Evolutionary conservation across 2,329 filamentous ascomycete genomes (phyloP), one percentile per base, ranked within the genome.

Genomic region (Alternaria sp.): DNA sequence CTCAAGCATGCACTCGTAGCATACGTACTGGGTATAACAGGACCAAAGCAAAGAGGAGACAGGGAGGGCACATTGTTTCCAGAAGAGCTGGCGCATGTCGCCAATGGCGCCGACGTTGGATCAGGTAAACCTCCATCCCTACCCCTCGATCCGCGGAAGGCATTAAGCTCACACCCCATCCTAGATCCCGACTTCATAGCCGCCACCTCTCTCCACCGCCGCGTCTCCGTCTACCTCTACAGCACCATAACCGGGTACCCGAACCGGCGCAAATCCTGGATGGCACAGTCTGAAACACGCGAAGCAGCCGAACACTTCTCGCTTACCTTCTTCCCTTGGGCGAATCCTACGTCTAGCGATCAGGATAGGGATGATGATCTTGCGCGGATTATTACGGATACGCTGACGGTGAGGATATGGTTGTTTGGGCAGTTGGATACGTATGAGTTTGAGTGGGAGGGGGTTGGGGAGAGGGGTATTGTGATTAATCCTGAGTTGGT

Each of bases 251-350:
- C 60, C 12, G 30, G 58, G 43, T 28, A 18, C 41, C 55, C 33
- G 30, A 51, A 37, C 47, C 60, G 30, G 6, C 64, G 33, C 26
- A 55, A 25, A 54, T 63, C 49, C 10, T 64, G 51, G 43, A 30
- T 45, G 55, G 20, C 62, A 30, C 58, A 68, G 26, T 71, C 73
- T 11, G 64, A 69, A n/a, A 71, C 74, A 10, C 72, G 71, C 37
- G 75, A 78, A 70, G 74, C 75, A n/a, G 76, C 77, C 2, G 74
- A 77, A 54, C 73, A 76, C 60, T 79, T 79, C 63, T 67, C 71
- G 5, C 67, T 79, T 6, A 73, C 74, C 0, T 79, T 79, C 65
- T 79, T 79, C 51, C 75, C 76, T 2, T 79, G 77, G 77, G 74
- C 75, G 6, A 74, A 77, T 54, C 77, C 77, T 3, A 47, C 57